Conservation (phyloP, 2,329 filamentous ascomycete genomes). For the Cladosporium sp. region DNA sequence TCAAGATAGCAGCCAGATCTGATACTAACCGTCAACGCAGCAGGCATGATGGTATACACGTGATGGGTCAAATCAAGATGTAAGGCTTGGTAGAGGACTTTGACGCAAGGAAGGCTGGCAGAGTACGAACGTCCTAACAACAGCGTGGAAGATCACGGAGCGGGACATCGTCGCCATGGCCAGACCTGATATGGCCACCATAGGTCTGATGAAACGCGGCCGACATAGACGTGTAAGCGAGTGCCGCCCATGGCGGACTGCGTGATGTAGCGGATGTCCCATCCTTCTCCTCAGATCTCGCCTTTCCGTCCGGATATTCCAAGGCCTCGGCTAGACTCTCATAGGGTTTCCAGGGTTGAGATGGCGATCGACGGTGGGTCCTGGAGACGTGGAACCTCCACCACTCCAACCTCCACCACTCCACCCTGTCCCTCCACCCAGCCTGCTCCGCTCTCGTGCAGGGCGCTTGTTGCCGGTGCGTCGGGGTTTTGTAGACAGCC, state of each 20-base stretch:
- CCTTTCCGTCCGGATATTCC: neutral
- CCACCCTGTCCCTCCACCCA: neutral
- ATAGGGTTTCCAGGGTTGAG: neutral
- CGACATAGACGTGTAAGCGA: neutral
- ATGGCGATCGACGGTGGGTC: neutral
- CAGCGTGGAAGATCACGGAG: neutral
- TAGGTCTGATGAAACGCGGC: neutral
- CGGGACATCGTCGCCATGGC: neutral
- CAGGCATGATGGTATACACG: neutral
- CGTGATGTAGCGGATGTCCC: neutral
- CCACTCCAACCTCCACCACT: neutral
- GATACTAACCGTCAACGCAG: neutral
- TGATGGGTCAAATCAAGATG: neutral
- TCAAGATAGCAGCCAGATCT: neutral
- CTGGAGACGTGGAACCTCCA: too few species aligned
- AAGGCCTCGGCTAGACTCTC: neutral
- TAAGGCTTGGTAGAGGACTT: neutral
- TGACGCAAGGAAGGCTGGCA: neutral
- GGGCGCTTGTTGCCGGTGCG: neutral
- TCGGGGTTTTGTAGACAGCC: neutral
- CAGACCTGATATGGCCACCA: neutral
- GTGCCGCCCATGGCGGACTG: neutral
- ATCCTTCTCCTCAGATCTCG: neutral
- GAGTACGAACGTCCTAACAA: neutral
- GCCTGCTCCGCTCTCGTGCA: neutral